Evolutionary conservation across 2,329 filamentous ascomycete genomes (phyloP).

Genomic region (Neospermospora avenae): DNA sequence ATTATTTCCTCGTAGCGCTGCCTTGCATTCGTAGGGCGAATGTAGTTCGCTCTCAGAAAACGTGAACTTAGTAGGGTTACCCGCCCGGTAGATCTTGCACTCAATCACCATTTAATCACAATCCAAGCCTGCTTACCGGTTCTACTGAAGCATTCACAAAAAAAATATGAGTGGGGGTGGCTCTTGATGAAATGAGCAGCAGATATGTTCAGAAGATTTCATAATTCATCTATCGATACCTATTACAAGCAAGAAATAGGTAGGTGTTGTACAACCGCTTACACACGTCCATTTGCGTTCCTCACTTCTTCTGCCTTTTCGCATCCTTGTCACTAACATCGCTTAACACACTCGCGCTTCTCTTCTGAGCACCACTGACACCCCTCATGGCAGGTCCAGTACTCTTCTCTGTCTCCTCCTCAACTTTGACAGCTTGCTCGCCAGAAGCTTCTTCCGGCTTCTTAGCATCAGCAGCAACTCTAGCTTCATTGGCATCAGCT

Average conservation of each 20-base stretch:
- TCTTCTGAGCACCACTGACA: slow-evolving; percentile 65
- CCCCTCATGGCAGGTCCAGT: slow-evolving; percentile 45
- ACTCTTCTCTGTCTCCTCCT: slow-evolving; percentile 35
- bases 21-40: no score
- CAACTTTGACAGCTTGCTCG: slow-evolving; percentile 49
- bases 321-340: slow-evolving; percentile 58
- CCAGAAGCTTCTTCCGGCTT: slow-evolving; percentile 45
- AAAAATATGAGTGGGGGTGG: not conserved
- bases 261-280: not conserved
- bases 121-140: no score
- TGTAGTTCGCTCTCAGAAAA: no score
- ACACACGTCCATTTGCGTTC: not conserved
- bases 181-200: not conserved
- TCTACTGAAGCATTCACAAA: not conserved
- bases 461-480: slow-evolving; percentile 31
- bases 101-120: no score
- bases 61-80: no score
- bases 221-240: not conserved
- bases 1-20: no score
- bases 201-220: not conserved
- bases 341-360: slow-evolving; percentile 80
- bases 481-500: slow-evolving; percentile 30
- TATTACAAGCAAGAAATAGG: not conserved
- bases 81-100: no score
- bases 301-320: slow-evolving; percentile 46